Base-by-base conservation (phyloP, 805 yeast genomes). In the Wickerhamiella dianesei region DNA sequence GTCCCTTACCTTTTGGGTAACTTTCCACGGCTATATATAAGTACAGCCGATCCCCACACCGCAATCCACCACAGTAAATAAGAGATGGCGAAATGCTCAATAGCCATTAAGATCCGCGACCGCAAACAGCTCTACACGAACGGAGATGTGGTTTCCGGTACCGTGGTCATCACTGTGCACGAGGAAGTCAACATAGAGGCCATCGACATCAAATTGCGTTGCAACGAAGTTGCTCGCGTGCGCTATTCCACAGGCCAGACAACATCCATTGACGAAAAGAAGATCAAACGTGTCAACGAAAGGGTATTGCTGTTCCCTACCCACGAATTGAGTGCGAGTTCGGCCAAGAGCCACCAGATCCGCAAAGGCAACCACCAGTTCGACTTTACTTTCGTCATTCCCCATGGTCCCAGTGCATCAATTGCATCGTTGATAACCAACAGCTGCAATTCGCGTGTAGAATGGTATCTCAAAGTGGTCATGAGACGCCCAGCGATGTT, bases 391-490 rank as follows among this genome's bases (percentile, higher is more conserved):
- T 19, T 39, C n/a, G 18, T 14, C 5, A 39, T 39, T 39, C 41
- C 41, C 6, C 39, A 25, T 1, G 9, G 48, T 16, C 43, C 39
- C 14, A 36, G 35, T 14, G 19, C 35, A 32, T 53, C 44, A 22
- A 53, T 55, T 2, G 52, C 48, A 19, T 37, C 48, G 17, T 17
- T 53, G 3, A 21, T 25, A n/a, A 44, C 52, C 4, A 17, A 44
- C 18, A 47, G 44, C 37, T 19, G 47, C 17, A 35, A 37, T 3
- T 49, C 56, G 5, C 50, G 50, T 3, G 49, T 53, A 19, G 40
- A 40, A 25, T 53, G 56, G 56, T 53, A 52, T 37, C 20, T 53
- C 6, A 53, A 53, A 20, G 53, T 44, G 18, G 48, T 40, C 3
- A 39, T 53, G 3, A 51, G 54, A 41, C 43, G 53, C 4, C 51